These are phyloP conservation scores for Aspergillus floridensis DNA, from an alignment of 2,329 filamentous ascomycete genomes.

Conservation along the genomic window DNA sequence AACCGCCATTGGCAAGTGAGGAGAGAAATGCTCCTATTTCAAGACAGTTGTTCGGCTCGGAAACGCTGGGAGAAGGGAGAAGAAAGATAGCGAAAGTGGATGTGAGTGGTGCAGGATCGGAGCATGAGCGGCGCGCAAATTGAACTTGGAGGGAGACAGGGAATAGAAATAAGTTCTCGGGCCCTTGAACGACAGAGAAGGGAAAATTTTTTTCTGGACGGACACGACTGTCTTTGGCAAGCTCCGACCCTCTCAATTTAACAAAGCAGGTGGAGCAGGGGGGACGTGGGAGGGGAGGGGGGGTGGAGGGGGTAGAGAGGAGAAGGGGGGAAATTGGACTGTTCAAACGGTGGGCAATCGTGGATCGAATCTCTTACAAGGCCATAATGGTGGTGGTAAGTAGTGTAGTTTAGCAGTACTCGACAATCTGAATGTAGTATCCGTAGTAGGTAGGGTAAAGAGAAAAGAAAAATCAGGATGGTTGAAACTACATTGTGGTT, in stretches of 20 bases:
- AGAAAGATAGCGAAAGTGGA: constrained; percentile 1
- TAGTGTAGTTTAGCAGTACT: neutral
- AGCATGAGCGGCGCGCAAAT: constrained; percentile 5
- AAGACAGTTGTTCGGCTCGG: neutral
- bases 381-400: constrained; percentile 3
- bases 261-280: constrained; percentile 25
- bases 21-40: constrained; percentile 3
- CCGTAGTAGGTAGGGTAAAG: neutral
- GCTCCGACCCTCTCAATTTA: constrained; percentile 24
- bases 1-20: constrained; percentile 34
- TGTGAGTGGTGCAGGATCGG: neutral
- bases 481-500: neutral
- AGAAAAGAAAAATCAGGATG: neutral
- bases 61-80: neutral
- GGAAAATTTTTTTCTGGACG: constrained; percentile 14
- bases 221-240: constrained; percentile 18
- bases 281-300: neutral
- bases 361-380: constrained; percentile 22
- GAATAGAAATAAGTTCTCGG: constrained; percentile 10
- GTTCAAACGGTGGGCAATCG: constrained; percentile 14
- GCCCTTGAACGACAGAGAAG: constrained; percentile 3
- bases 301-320: neutral
- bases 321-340: neutral
- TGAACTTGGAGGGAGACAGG: constrained; percentile 11
- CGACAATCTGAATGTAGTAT: neutral